These are phyloP conservation scores for Hymenoscyphus infarciens DNA, from an alignment of 2,329 filamentous ascomycete genomes.

Conservation along the genomic window DNA sequence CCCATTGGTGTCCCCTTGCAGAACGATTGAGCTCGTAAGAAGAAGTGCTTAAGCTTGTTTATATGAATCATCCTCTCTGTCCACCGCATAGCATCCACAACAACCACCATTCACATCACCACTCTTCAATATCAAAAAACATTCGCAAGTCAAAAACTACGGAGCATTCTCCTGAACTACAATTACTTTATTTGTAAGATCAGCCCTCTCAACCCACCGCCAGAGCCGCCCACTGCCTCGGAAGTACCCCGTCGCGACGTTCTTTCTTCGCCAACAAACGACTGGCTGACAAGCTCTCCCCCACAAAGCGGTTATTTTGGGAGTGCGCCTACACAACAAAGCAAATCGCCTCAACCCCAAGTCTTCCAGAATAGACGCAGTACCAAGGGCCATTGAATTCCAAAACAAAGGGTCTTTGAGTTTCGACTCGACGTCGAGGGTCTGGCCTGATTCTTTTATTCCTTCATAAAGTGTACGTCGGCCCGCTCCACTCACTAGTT, in stretches of 20 bases:
- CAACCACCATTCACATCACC: slow-evolving; percentile 14
- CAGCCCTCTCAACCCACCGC: slow-evolving; percentile 2
- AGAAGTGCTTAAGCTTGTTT: slow-evolving; percentile 22
- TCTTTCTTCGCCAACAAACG: slow-evolving; percentile 20
- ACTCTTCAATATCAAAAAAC: slow-evolving; percentile 4
- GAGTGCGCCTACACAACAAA: slow-evolving; percentile 29
- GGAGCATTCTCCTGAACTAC: neutral
- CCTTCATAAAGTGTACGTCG: slow-evolving; percentile 28
- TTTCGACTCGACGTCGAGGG: slow-evolving; percentile 17
- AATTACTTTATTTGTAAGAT: neutral
- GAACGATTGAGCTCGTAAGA: slow-evolving; percentile 16
- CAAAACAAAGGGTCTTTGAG: slow-evolving; percentile 28
- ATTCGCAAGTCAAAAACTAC: neutral
- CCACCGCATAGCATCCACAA: slow-evolving; percentile 11
- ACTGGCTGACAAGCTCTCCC: slow-evolving; percentile 29
- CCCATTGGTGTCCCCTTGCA: slow-evolving; percentile 29
- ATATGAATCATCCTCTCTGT: slow-evolving; percentile 4
- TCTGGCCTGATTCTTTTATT: neutral
- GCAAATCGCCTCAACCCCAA: slow-evolving; percentile 26
- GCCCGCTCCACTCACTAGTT: slow-evolving; percentile 8
- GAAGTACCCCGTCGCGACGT: slow-evolving; percentile 16
- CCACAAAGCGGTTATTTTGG: slow-evolving; percentile 32
- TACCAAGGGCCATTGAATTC: slow-evolving; percentile 20
- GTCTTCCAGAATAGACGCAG: slow-evolving; percentile 18
- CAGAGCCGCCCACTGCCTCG: neutral